Percentiles rank a stretch among this genome's conserved stretches.
Conservation (phyloP, 805 yeast species). For the Vanderwaltozyma polyspora region DNA sequence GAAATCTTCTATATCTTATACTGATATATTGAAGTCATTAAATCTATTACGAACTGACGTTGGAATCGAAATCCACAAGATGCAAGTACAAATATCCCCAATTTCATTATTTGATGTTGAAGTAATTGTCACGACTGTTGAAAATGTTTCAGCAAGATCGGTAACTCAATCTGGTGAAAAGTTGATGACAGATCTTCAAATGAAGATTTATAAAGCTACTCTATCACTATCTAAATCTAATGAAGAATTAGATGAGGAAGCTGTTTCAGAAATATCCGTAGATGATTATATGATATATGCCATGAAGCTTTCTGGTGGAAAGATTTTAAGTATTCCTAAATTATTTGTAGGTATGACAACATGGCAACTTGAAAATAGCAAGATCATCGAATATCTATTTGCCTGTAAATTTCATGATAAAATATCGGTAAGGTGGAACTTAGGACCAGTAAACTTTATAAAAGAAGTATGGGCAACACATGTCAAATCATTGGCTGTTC, state of each 20-base stretch:
- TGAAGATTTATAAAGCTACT: slow-evolving; percentile 50
- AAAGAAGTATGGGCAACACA: slow-evolving; percentile 90
- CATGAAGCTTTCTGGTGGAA: slow-evolving; percentile 59
- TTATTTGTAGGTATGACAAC: slow-evolving; percentile 66
- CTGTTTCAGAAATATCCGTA: slow-evolving; percentile 35
- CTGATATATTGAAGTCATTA: slow-evolving; percentile 22
- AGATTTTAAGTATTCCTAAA: slow-evolving; percentile 70
- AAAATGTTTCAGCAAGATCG: slow-evolving; percentile 41
- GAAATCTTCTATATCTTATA: slow-evolving; percentile 16
- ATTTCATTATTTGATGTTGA: slow-evolving; percentile 68
- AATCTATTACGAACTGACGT: slow-evolving; percentile 51
- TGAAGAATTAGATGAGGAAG: slow-evolving; percentile 38
- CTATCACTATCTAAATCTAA: slow-evolving; percentile 58
- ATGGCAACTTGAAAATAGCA: slow-evolving; percentile 43
- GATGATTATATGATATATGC: slow-evolving; percentile 48
- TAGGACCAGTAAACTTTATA: slow-evolving; percentile 82
- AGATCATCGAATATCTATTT: slow-evolving; percentile 54
- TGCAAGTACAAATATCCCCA: slow-evolving; percentile 66
- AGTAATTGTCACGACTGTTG: slow-evolving; percentile 54
- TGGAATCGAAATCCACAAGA: slow-evolving; percentile 45
- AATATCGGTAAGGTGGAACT: slow-evolving; percentile 86
- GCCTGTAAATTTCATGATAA: slow-evolving; percentile 75
- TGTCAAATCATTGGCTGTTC: slow-evolving; percentile 55
- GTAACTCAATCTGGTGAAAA: slow-evolving; percentile 30
- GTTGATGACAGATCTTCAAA: slow-evolving; percentile 42